These are phyloP conservation scores for Penicillium sp. DNA, from an alignment of 2,329 filamentous ascomycete species.

Conservation along the genomic window DNA sequence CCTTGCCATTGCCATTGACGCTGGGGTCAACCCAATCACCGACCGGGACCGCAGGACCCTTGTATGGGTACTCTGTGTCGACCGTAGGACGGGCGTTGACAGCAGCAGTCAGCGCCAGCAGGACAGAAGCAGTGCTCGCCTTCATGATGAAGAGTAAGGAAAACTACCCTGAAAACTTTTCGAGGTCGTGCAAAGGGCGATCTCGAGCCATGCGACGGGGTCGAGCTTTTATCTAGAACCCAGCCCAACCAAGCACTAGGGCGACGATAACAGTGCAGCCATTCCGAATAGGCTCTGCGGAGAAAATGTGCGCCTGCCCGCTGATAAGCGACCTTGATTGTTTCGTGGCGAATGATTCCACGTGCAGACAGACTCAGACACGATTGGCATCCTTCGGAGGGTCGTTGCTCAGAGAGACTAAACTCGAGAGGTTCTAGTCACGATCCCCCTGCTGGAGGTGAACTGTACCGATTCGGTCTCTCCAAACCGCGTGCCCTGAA, in stretches of 20 bases:
- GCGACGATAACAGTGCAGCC: neutral
- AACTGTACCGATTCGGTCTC: too few relatives aligned
- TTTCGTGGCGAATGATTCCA: neutral
- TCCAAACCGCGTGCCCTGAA: too few relatives aligned
- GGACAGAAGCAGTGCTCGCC: slow-evolving; percentile 13
- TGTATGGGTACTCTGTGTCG: slow-evolving; percentile 45
- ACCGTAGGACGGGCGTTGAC: slow-evolving; percentile 28
- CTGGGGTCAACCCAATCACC: slow-evolving; percentile 49
- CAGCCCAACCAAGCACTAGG: neutral
- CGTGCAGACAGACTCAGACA: neutral
- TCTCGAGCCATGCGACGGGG: neutral
- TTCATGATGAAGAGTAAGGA: slow-evolving; percentile 15
- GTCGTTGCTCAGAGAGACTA: neutral
- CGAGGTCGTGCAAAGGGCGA: neutral
- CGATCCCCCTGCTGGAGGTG: too few relatives aligned
- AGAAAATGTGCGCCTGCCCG: neutral
- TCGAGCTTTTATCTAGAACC: neutral
- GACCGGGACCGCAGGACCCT: slow-evolving; percentile 44
- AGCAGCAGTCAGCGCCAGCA: slow-evolving; percentile 19
- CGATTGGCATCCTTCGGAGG: neutral
- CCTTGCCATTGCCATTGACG: slow-evolving; percentile 49
- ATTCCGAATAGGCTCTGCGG: too few relatives aligned
- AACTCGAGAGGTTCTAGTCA: too few relatives aligned
- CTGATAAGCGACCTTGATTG: neutral
- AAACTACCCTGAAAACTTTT: too few relatives aligned